phyloP scores from a whole-genome alignment of 2,329 filamentous ascomycete genomes.

The Penicillium sp. region DNA sequence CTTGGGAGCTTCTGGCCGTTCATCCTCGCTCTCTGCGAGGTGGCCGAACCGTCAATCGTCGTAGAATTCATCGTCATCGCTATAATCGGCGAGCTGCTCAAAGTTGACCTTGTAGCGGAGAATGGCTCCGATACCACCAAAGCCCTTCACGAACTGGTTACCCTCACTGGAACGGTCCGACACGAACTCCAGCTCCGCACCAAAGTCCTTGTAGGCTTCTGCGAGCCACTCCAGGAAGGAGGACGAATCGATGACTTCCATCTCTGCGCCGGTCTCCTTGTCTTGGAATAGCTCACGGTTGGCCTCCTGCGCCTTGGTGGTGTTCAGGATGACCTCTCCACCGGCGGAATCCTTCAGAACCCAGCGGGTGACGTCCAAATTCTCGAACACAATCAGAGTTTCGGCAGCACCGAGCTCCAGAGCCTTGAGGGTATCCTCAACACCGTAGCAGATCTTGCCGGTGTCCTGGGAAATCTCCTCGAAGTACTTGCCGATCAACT shows the following conservation, averaged over 20 bases:
- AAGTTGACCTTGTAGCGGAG: constrained; percentile 99
- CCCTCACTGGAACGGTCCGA: constrained; percentile 97
- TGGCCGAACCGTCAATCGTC: constrained; percentile 88
- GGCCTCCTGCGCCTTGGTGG: constrained; percentile 80
- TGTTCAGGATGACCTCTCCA: constrained; percentile 76
- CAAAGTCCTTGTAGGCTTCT: constrained; percentile 97
- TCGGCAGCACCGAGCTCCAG: constrained; percentile 94
- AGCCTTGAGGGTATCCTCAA: constrained; percentile 96
- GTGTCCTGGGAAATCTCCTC: constrained; percentile 98
- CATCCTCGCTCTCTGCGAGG: constrained; percentile 88
- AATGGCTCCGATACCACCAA: constrained; percentile 96
- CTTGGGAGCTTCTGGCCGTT: constrained; percentile 63
- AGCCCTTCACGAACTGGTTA: constrained; percentile 99
- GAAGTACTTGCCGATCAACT: constrained; percentile 98
- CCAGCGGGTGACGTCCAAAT: constrained; percentile 93
- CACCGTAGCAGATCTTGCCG: constrained; percentile 95
- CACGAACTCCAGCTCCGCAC: constrained; percentile 93
- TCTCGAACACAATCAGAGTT: constrained; percentile 94
- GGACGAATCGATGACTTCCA: constrained; percentile 86
- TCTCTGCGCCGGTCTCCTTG: constrained; percentile 93
- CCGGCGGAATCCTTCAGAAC: constrained; percentile 78
- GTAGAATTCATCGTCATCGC: constrained; percentile 93
- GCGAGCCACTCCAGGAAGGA: constrained; percentile 99
- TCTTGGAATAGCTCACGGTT: constrained; percentile 89
- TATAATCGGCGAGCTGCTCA: constrained; percentile 91